Conservation (phyloP, 805 yeast genomes). For the Sugiyamaella floridensis region DNA sequence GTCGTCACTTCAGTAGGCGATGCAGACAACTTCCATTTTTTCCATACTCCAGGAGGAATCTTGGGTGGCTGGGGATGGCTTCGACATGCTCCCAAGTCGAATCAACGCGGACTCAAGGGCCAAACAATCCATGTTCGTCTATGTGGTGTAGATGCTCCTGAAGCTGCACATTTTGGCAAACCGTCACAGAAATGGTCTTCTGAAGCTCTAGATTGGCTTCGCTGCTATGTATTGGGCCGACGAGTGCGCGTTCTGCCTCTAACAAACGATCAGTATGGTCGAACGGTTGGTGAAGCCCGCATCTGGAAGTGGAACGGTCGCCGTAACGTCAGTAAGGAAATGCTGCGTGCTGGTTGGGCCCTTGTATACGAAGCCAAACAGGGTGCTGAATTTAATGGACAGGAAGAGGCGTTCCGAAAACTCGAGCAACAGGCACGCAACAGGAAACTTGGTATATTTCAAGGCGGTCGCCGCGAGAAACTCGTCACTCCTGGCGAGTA, state of each 20-base stretch:
- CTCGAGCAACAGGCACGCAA: conserved; percentile 56
- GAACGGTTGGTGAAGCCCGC: conserved; percentile 75
- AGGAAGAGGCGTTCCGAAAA: conserved; percentile 50
- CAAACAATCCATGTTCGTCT: conserved; percentile 75
- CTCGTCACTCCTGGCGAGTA: conserved; percentile 73
- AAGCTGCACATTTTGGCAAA: conserved; percentile 87
- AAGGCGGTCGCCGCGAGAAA: conserved; percentile 34
- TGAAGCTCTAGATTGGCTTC: conserved; percentile 78
- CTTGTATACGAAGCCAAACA: conserved; percentile 78
- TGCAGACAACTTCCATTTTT: conserved; percentile 90
- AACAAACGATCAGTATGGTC: conserved; percentile 77
- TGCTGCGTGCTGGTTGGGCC: conserved; percentile 78
- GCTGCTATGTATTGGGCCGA: conserved; percentile 56
- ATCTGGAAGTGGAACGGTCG: conserved; percentile 59
- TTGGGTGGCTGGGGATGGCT: conserved; percentile 93
- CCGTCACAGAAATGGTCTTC: conserved; percentile 84
- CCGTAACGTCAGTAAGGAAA: conserved; percentile 78
- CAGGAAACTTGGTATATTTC: conserved; percentile 63
- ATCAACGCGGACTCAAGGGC: conserved; percentile 41
- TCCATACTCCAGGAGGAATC: conserved; percentile 88
- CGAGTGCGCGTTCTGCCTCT: conserved; percentile 71
- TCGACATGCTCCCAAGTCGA: conserved; percentile 53
- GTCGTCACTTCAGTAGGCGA: conserved; percentile 87
- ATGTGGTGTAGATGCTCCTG: conserved; percentile 97
- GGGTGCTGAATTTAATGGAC: conserved; percentile 82